Percentiles rank a stretch among this genome's conserved stretches.
These are phyloP conservation scores for Sapria himalayana DNA, from an alignment of 345 rosid species.

Conservation along the genomic window DNA sequence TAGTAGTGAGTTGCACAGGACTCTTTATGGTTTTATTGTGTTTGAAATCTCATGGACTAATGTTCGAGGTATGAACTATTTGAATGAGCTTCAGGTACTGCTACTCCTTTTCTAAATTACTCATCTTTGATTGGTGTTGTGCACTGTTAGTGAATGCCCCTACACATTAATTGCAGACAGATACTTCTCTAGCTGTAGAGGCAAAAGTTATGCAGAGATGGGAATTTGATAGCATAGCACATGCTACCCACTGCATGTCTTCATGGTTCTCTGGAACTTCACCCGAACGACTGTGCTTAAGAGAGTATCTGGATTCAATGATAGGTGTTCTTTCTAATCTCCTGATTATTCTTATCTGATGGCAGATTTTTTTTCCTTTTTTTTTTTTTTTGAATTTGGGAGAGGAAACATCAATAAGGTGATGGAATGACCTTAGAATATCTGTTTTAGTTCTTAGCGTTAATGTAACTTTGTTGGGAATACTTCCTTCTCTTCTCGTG, in stretches of 20 bases:
- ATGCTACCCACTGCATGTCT: slow-evolving; percentile 39
- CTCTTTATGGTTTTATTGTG: slow-evolving; percentile 73
- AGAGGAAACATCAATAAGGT: too few species aligned
- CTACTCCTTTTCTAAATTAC: slow-evolving; percentile 8
- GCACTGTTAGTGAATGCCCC: too few species aligned
- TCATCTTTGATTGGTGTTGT: slow-evolving; percentile 2
- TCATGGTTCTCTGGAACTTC: slow-evolving; percentile 72
- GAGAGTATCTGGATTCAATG: slow-evolving; percentile 29
- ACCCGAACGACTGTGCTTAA: slow-evolving; percentile 29
- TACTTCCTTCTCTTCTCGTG: too few species aligned
- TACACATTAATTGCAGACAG: slow-evolving; percentile 39
- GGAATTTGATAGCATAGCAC: slow-evolving; percentile 85
- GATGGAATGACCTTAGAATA: too few species aligned
- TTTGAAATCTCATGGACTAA: slow-evolving; percentile 69
- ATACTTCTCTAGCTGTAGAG: slow-evolving; percentile 78
- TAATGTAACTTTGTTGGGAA: too few species aligned
- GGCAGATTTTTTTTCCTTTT: not conserved
- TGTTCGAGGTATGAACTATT: slow-evolving; percentile 79
- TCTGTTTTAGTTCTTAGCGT: too few species aligned
- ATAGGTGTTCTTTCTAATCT: slow-evolving; percentile 24
- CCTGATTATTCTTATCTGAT: slow-evolving; percentile 1
- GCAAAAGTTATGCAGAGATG: slow-evolving; percentile 79
- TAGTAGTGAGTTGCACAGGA: slow-evolving; percentile 50
- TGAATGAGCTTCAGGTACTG: slow-evolving; percentile 80
- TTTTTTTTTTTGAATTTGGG: slow-evolving; percentile 1